Evolutionary conservation across 2,329 filamentous ascomycete genomes (phyloP).

Genomic region (Aspergillus pseudoglaucus): DNA sequence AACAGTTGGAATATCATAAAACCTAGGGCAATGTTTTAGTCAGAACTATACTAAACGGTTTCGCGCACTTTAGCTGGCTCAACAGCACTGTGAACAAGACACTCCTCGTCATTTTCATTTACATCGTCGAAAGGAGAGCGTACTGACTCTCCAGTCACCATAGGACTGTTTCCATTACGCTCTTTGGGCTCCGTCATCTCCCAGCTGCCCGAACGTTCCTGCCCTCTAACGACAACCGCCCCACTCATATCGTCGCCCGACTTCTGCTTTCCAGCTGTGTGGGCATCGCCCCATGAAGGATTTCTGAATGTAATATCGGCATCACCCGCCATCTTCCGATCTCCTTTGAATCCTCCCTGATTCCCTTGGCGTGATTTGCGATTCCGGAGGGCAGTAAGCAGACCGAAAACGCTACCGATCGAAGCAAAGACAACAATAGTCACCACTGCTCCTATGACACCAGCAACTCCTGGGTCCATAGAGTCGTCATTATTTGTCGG

Average conservation of each 20-base stretch:
- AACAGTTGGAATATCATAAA: neutral
- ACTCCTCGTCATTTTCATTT: conserved; percentile 37
- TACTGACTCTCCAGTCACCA: conserved; percentile 6
- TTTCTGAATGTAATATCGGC: conserved; percentile 42
- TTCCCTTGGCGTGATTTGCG: conserved; percentile 35
- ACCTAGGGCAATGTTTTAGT: neutral
- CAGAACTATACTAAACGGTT: conserved; percentile 35
- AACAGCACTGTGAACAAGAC: conserved; percentile 30
- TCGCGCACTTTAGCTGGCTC: conserved; percentile 43
- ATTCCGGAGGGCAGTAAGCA: conserved; percentile 43
- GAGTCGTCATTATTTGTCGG: conserved; percentile 6
- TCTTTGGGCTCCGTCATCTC: conserved; percentile 42
- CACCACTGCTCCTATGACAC: conserved; percentile 52
- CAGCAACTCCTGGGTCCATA: conserved; percentile 43
- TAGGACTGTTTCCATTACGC: conserved; percentile 12
- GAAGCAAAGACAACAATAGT: conserved; percentile 43
- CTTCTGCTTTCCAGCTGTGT: conserved; percentile 25
- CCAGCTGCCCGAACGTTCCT: conserved; percentile 54
- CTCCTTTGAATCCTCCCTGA: conserved; percentile 52
- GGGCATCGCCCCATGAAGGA: conserved; percentile 35
- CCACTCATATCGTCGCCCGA: conserved; percentile 11
- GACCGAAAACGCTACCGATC: conserved; percentile 32
- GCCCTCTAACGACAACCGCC: conserved; percentile 27
- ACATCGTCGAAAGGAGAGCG: conserved; percentile 41
- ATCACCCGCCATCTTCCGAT: conserved; percentile 49